Evolutionary conservation across 768 basidiomycete genomes (phyloP), one percentile per base, ranked within the genome.

Genomic region (Cubamyces sp.): DNA sequence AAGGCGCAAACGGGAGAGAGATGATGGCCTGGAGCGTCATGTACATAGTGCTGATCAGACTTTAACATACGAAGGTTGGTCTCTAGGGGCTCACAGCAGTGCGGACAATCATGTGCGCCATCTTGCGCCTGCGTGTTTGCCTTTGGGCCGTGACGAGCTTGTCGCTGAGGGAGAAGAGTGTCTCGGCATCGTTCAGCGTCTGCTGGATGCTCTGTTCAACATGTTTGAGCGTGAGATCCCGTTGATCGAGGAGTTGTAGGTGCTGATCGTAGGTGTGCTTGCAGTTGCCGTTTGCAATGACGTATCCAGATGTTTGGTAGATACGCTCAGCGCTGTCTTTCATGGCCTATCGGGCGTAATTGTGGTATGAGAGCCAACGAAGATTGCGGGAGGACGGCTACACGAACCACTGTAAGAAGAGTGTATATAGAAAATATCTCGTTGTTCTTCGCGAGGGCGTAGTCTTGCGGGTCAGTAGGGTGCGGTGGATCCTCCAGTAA

Each of bases 1-100:
- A 21, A 12, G 59, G 59, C 12, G 26, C 19, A 45, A 46, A 60
- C 7, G 59, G 59, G 6, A 60, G 18, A 3, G 59, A 39, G 15
- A 53, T 7, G 42, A 60, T 25, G 21, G 51, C n/a, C 59, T 60
- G 19, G 18, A 25, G 9, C 1, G 9, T 34, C 34, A 34, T 34
- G 9, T 34, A 11, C 5, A 9, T 7, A 11, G 9, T 9, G 9
- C 11, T 5, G 1, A 21, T 26, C 14, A 50, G 30, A 1, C n/a
- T 42, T 23, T 15, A 15, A 42, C 19, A 34, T 19, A 3, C 23
- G 21, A 40, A 23, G 19, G 7, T 50, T 19, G 3, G 7, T 26
- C 8, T 16, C 3, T 7, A 0, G 6, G 14, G 8, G 8, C 60
- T 3, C 42, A 54, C 60, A n/a, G 53, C 39, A 1, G 52, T 11